Conservation (phyloP, 2,329 filamentous ascomycete genomes). For the Phyllosticta citrichinensis region DNA sequence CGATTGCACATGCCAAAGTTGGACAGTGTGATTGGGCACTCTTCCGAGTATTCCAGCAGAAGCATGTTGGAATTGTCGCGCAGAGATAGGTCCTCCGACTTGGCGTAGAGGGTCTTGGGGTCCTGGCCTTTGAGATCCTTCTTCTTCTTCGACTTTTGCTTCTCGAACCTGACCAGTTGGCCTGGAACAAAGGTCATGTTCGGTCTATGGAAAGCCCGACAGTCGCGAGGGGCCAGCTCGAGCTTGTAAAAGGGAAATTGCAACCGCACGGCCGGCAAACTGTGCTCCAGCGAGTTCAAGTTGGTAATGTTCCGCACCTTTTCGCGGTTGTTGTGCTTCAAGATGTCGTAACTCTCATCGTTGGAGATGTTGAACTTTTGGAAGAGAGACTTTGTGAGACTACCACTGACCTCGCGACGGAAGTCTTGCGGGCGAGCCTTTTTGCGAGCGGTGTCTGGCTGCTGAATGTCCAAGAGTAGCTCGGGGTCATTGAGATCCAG, state of each 20-base stretch:
- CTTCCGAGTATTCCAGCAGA: slow-evolving; percentile 91
- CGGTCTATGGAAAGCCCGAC: slow-evolving; percentile 78
- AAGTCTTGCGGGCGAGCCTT: slow-evolving; percentile 46
- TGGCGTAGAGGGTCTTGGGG: slow-evolving; percentile 66
- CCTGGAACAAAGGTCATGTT: slow-evolving; percentile 62
- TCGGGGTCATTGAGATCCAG: slow-evolving; percentile 84
- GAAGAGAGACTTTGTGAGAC: slow-evolving; percentile 61
- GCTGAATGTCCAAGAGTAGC: slow-evolving; percentile 70
- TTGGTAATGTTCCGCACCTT: slow-evolving; percentile 89
- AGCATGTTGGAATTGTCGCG: slow-evolving; percentile 82
- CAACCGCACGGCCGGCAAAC: slow-evolving; percentile 78
- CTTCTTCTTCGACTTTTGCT: slow-evolving; percentile 60
- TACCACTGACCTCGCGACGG: slow-evolving; percentile 58
- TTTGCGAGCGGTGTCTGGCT: slow-evolving; percentile 53
- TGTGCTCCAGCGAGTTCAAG: slow-evolving; percentile 88
- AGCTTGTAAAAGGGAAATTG: slow-evolving; percentile 96
- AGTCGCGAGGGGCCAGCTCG: slow-evolving; percentile 59
- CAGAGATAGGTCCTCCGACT: slow-evolving; percentile 72
- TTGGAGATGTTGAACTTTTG: slow-evolving; percentile 93
- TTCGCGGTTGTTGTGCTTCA: slow-evolving; percentile 86
- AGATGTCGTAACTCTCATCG: slow-evolving; percentile 85
- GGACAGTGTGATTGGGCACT: slow-evolving; percentile 80
- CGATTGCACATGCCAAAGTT: slow-evolving; percentile 97
- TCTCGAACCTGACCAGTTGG: slow-evolving; percentile 61
- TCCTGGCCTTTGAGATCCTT: slow-evolving; percentile 75